phyloP scores from a whole-genome alignment of 2,329 filamentous ascomycete genomes.

The Tolypocladium endophyticum region DNA sequence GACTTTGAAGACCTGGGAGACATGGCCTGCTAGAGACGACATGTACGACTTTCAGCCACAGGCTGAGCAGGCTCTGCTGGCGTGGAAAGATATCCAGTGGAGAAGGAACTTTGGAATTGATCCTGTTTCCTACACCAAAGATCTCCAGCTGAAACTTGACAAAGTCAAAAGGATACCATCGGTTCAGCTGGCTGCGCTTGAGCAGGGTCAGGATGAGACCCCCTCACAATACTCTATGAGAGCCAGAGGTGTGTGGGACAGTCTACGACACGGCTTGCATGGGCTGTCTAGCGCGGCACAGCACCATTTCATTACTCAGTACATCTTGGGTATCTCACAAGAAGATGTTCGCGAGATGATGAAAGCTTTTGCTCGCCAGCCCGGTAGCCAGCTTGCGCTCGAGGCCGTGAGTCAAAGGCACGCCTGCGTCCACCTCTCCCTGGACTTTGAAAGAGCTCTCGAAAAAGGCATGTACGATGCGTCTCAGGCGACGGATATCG shows the following conservation, averaged over 20 bases:
- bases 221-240: conserved; percentile 38
- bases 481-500: conserved; percentile 24
- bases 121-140: conserved; percentile 39
- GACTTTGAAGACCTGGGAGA: conserved; percentile 30
- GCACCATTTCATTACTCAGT: conserved; percentile 27
- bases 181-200: conserved; percentile 40
- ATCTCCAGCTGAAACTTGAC: conserved; percentile 37
- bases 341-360: conserved; percentile 34
- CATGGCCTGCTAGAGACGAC: conserved; percentile 10
- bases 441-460: conserved; percentile 44
- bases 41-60: conserved; percentile 12
- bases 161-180: conserved; percentile 40
- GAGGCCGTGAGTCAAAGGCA: conserved; percentile 36
- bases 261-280: conserved; percentile 25
- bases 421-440: conserved; percentile 43
- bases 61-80: conserved; percentile 23
- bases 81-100: conserved; percentile 36
- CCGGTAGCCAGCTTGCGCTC: conserved; percentile 17
- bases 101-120: conserved; percentile 31
- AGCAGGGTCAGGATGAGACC: conserved; percentile 43
- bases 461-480: conserved; percentile 34
- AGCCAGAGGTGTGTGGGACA: conserved; percentile 18
- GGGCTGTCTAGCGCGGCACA: conserved; percentile 3
- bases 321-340: conserved; percentile 41
- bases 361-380: conserved; percentile 5